phyloP scores from a whole-genome alignment of 2,329 filamentous ascomycete genomes.

The Blastomyces emzantsi region DNA sequence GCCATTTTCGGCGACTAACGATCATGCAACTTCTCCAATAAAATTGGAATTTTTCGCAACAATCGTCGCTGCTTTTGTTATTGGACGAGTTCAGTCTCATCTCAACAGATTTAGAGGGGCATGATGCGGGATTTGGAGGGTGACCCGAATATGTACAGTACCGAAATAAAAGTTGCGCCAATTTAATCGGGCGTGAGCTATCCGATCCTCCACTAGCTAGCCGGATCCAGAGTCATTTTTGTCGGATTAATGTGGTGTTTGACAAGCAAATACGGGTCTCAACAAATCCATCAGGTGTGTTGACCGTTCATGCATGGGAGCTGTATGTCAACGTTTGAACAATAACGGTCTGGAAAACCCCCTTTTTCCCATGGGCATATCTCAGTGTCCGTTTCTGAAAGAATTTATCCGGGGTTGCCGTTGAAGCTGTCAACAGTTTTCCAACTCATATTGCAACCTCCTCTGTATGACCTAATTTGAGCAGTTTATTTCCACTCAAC shows the following conservation, averaged over 20 bases:
- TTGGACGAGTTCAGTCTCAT: neutral
- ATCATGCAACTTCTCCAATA: conserved; percentile 2
- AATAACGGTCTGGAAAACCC: neutral
- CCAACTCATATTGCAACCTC: neutral
- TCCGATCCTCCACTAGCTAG: neutral
- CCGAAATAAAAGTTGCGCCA: neutral
- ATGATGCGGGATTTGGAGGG: too few relatives aligned
- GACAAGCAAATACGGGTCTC: neutral
- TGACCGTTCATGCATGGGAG: neutral
- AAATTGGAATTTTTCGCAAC: neutral
- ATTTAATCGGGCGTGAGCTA: neutral
- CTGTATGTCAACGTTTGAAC: neutral
- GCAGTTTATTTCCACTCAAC: neutral
- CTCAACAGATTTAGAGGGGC: neutral
- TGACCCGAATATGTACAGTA: too few relatives aligned
- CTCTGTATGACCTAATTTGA: neutral
- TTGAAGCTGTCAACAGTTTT: neutral
- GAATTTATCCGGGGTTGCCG: neutral
- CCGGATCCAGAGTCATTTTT: neutral
- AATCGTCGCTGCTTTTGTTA: neutral
- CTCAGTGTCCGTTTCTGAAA: neutral
- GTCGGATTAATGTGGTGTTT: neutral
- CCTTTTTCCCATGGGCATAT: neutral
- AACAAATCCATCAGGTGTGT: neutral
- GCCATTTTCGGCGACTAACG: neutral